Evolutionary conservation across 495 filamentous ascomycete species (phyloP).

Genomic region (Penicillium nucicola): DNA sequence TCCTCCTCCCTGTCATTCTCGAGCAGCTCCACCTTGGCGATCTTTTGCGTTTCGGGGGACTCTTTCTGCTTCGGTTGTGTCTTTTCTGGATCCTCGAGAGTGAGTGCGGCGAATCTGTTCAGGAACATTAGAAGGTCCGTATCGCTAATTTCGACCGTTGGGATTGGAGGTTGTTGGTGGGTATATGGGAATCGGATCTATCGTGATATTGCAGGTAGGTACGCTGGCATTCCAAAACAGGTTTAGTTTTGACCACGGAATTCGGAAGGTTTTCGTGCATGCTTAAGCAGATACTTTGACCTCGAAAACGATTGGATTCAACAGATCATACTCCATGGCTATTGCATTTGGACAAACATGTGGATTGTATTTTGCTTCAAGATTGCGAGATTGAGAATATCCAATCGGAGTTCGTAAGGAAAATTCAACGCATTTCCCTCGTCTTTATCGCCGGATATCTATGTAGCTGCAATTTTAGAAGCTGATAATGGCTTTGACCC

Average conservation of each 20-base stretch:
- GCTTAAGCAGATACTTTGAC: background rate
- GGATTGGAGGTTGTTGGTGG: too few relatives aligned
- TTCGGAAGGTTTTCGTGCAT: background rate
- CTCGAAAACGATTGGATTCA: background rate
- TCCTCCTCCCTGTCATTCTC: constrained; percentile 25
- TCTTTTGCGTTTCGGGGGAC: constrained; percentile 14
- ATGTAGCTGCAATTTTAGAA: too few relatives aligned
- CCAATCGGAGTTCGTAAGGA: too few relatives aligned
- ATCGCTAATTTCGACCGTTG: background rate
- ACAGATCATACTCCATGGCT: background rate
- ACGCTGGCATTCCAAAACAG: too few relatives aligned
- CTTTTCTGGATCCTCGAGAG: constrained; percentile 31
- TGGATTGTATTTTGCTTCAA: background rate
- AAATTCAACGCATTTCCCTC: too few relatives aligned
- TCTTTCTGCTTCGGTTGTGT: background rate
- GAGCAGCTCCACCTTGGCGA: constrained; percentile 21
- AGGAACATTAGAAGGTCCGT: constrained; percentile 5
- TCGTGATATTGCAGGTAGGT: background rate
- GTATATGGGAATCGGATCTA: background rate
- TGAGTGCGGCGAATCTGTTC: constrained; percentile 30
- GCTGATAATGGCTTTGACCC: too few relatives aligned
- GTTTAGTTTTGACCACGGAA: background rate
- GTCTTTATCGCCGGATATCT: too few relatives aligned
- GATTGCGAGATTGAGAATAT: too few relatives aligned
- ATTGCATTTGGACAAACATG: background rate